Conservation (phyloP, 495 filamentous ascomycete genomes). For the Beverwykella pulmonaria region DNA sequence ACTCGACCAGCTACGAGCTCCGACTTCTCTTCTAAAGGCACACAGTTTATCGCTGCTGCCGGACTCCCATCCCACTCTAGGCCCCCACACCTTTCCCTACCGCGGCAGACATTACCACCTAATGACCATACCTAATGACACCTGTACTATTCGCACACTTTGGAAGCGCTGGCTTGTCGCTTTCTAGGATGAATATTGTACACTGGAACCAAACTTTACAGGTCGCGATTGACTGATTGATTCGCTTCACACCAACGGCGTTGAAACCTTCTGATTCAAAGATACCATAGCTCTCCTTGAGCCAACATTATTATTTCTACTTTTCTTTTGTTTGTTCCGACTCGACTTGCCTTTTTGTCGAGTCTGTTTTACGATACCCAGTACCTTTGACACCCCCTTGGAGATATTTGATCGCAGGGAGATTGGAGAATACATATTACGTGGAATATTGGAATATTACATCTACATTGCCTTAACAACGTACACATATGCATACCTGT, state of each 20-base stretch:
- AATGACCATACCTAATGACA: constrained; percentile 20
- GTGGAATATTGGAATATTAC: not conserved
- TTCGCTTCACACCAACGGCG: constrained; percentile 8
- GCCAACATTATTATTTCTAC: constrained; percentile 11
- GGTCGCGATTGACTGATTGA: not conserved
- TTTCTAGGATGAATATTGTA: constrained; percentile 10
- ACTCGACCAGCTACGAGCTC: constrained; percentile 47
- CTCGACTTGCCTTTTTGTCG: not conserved
- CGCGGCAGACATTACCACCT: not conserved
- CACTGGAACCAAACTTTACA: not conserved
- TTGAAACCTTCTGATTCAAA: constrained; percentile 23
- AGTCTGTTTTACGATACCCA: constrained; percentile 38
- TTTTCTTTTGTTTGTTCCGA: constrained; percentile 14
- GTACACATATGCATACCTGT: not conserved
- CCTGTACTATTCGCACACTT: constrained; percentile 38
- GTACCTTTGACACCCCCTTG: constrained; percentile 17
- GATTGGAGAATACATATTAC: not conserved
- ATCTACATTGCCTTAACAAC: not conserved
- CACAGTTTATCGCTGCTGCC: not conserved
- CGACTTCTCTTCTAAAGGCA: constrained; percentile 45
- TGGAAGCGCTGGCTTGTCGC: constrained; percentile 30
- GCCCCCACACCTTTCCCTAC: not conserved
- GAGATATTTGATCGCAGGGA: not conserved
- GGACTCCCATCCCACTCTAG: not conserved
- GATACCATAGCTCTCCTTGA: constrained; percentile 37